Evolutionary conservation across 768 basidiomycete genomes (phyloP).

Genomic region (Roridomyces roridus): DNA sequence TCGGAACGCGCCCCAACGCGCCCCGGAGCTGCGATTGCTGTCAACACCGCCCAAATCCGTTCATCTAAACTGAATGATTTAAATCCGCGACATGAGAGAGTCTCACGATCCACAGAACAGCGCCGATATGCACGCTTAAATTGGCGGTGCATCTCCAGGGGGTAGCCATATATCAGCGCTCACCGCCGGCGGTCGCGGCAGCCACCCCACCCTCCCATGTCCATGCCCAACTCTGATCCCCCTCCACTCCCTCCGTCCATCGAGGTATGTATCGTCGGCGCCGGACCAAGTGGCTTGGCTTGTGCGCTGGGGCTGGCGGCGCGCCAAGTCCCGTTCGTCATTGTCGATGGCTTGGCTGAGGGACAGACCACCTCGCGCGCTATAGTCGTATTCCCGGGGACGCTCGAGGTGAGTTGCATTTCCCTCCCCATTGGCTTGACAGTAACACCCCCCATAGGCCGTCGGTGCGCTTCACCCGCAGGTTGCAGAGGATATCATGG

Average conservation of each 20-base stretch:
- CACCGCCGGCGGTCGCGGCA: too few species aligned
- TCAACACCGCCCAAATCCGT: too few species aligned
- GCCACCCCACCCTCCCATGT: too few species aligned
- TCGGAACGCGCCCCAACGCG: too few species aligned
- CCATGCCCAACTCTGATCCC: too few species aligned
- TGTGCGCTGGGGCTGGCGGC: slow-evolving; percentile 43
- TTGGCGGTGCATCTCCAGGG: too few species aligned
- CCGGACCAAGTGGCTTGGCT: slow-evolving; percentile 48
- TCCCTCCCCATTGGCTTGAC: not conserved
- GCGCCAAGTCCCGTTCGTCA: slow-evolving; percentile 35
- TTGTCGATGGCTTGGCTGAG: slow-evolving; percentile 40
- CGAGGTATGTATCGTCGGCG: slow-evolving; percentile 47
- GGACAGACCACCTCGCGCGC: slow-evolving; percentile 45
- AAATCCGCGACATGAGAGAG: too few species aligned
- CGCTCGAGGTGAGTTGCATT: slow-evolving; percentile 46
- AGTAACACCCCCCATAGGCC: not conserved
- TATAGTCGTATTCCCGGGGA: slow-evolving; percentile 44
- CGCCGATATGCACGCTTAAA: too few species aligned
- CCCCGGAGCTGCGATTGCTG: too few species aligned
- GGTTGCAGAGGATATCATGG: not conserved
- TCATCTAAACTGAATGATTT: too few species aligned
- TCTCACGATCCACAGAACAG: too few species aligned
- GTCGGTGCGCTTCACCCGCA: not conserved
- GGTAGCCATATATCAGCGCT: too few species aligned
- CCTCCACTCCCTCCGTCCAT: slow-evolving; percentile 17